A percentile compares a stretch with the other conserved stretches of the same genome.
phyloP scores from a whole-genome alignment of 768 basidiomycete genomes.

The Trametes cinnabarina region DNA sequence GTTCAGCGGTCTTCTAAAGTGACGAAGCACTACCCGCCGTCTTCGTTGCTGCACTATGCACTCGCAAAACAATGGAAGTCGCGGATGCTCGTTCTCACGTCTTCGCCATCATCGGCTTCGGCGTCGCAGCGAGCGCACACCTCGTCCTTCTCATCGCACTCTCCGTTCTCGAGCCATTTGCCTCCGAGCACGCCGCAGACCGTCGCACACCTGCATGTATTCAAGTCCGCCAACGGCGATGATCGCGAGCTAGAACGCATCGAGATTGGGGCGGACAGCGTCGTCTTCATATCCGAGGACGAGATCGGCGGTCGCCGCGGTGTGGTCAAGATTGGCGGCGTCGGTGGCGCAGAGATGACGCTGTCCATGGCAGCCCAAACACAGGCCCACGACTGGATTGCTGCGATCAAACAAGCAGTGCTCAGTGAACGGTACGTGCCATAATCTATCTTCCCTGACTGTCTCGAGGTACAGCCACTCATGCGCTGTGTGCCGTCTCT shows the following conservation, averaged over 20 bases:
- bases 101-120: conserved; percentile 14
- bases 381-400: conserved; percentile 76
- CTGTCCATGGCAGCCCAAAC: conserved; percentile 59
- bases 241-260: conserved; percentile 73
- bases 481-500: conserved; percentile 2
- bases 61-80: conserved; percentile 72
- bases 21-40: conserved; percentile 68
- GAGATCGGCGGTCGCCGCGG: conserved; percentile 43
- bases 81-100: conserved; percentile 56
- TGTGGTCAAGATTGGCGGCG: conserved; percentile 69
- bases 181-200: conserved; percentile 40
- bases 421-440: conserved; percentile 60
- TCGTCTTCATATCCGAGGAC: conserved; percentile 66
- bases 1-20: conserved; percentile 47
- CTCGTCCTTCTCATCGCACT: conserved; percentile 10
- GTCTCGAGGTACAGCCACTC: neutral
- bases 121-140: conserved; percentile 8
- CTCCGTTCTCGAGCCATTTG: neutral
- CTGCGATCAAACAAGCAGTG: conserved; percentile 68
- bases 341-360: conserved; percentile 33
- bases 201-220: conserved; percentile 56
- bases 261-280: conserved; percentile 73
- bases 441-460: neutral
- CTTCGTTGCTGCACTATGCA: conserved; percentile 67
- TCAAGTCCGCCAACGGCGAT: conserved; percentile 55